Evolutionary conservation across 2,329 filamentous ascomycete genomes (phyloP), one percentile per base, ranked within the genome.

Genomic region (Trichoderma semiorbis): DNA sequence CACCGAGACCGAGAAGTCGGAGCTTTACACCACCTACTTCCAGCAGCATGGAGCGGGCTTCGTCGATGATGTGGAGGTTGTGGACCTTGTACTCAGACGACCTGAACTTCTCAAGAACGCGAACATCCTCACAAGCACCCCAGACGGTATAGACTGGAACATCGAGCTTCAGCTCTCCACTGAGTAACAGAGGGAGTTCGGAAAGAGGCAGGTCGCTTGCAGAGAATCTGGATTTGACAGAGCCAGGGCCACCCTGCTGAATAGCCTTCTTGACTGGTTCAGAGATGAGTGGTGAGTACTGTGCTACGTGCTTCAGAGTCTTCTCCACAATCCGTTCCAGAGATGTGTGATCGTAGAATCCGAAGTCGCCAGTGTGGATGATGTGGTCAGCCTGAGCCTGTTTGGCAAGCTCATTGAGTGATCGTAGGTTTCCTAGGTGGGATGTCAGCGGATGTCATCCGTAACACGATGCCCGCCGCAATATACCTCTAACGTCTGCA

Each of bases 101-200:
- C 74, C 96, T 90, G 83, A 99, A 97, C 85, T 97, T 98, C 83
- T 99, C 96, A 78, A 99, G 84, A 32, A 99, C 96, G 72, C 96
- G 92, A 24, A 99, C 96, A 87, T 99, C 96, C 83, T 99, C 96
- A 80, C 96, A 99, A 62, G 96, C 96, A 80, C 96, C 96, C 96
- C 96, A 99, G 47, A 99, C 96, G 53, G 96, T 99, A 84, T 98
- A 98, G 71, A 99, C 96, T 0, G 96, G 96, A 72, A 99, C 92
- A 74, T 99, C 95, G 72, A 99, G 90, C 79, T 94, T 97, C 79
- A 97, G 88, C 76, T 92, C 92, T 81, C 95, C 95, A 82, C 90
- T 93, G 75, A 99, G 89, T 77, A 99, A 94, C 78, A 93, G 89
- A 28, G 95, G 89, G 43, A 99, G 90, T 84, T 99, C 95, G 72